A percentile compares a stretch with the other conserved stretches of the same genome.
Evolutionary conservation across 495 filamentous ascomycete species (phyloP).

Genomic region (Wilcoxina mikolae): DNA sequence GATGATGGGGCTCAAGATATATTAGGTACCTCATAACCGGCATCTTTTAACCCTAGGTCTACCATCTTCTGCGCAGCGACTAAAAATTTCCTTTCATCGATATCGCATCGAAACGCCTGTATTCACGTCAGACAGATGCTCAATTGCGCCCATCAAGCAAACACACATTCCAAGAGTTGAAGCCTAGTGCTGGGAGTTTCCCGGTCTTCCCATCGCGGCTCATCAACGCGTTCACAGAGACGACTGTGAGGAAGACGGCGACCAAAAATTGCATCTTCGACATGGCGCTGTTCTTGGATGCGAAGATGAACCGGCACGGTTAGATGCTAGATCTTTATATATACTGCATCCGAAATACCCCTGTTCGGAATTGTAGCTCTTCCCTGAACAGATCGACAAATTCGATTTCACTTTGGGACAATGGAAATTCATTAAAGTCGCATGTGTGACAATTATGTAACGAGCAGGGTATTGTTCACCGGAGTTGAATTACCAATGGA

Average conservation of each 20-base stretch:
- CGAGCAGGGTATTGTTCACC: too few relatives aligned
- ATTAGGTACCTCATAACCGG: conserved; percentile 38
- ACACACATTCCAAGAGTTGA: conserved; percentile 44
- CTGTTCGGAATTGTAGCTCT: not conserved
- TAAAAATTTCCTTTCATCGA: conserved; percentile 39
- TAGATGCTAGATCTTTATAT: not conserved
- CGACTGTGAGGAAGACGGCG: too few relatives aligned
- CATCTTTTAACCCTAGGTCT: conserved; percentile 41
- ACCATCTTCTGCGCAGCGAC: conserved; percentile 39
- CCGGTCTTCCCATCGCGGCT: conserved; percentile 1
- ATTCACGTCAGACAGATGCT: not conserved
- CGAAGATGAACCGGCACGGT: not conserved
- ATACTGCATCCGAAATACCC: not conserved
- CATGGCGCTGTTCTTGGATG: not conserved
- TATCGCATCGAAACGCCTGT: conserved; percentile 42
- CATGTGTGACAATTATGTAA: too few relatives aligned
- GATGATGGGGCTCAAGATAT: not conserved
- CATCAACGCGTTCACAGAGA: not conserved
- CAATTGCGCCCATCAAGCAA: not conserved
- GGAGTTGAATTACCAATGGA: too few relatives aligned
- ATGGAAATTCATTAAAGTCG: not conserved
- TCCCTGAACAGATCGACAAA: not conserved
- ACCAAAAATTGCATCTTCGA: too few relatives aligned
- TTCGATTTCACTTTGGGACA: not conserved
- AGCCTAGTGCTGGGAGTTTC: conserved; percentile 33